Evolutionary conservation across 73 alveolate genomes (phyloP).

Genomic region (Stentor coeruleus): DNA sequence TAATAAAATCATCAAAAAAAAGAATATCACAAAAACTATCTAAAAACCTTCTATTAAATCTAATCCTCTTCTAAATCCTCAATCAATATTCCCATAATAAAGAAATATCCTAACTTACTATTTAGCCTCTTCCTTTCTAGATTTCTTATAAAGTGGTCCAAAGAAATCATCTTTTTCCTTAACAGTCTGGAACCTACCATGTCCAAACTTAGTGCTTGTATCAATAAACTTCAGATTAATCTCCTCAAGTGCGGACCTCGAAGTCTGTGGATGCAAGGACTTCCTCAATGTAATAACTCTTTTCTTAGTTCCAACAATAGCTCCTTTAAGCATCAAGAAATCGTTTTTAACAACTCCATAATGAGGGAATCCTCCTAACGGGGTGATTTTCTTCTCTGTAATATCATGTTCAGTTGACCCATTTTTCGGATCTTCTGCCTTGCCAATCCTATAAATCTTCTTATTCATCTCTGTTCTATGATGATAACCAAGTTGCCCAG

Average conservation of each 20-base stretch:
- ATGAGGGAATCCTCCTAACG: constrained; percentile 99
- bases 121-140: constrained; percentile 30
- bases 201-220: constrained; percentile 99
- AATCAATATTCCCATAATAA: too few species aligned
- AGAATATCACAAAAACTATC: not conserved
- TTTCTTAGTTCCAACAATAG: constrained; percentile 98
- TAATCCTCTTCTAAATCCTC: not conserved
- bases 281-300: constrained; percentile 97
- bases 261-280: constrained; percentile 81
- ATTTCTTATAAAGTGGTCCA: constrained; percentile 78
- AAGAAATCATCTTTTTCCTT: constrained; percentile 98
- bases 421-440: constrained; percentile 86
- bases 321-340: constrained; percentile 98
- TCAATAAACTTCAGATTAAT: constrained; percentile 98
- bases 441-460: constrained; percentile 99
- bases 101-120: not conserved
- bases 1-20: too few species aligned
- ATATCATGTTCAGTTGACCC: constrained; percentile 99
- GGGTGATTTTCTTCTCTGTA: constrained; percentile 97
- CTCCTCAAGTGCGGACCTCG: constrained; percentile 85
- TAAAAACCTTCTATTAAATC: not conserved
- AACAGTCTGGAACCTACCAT: constrained; percentile 99
- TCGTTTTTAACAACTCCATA: constrained; percentile 98
- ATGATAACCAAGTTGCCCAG: constrained; percentile 99
- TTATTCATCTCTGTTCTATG: constrained; percentile 99